Base-by-base conservation (phyloP, 176 grass and related monocot species). In the Hyparrhenia diplandra region DNA sequence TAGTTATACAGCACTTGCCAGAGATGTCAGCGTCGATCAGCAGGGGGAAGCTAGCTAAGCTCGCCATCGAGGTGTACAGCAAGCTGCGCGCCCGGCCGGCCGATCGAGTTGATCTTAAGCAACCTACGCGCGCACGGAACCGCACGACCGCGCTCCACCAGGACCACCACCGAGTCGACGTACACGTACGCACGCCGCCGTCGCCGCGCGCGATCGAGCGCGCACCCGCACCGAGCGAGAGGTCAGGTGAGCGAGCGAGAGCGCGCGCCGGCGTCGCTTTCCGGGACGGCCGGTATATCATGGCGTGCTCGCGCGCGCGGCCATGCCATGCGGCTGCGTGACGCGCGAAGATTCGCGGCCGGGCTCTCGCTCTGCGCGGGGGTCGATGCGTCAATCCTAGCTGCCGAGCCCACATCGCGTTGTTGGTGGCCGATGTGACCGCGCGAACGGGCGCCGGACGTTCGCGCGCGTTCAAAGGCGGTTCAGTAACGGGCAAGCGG, bases 371-470 rank as follows among this genome's bases (percentile, higher is more conserved):
- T 32, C n/a, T n/a, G n/a, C 2, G 7, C 4, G 42, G 42, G 42
- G 42, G 42, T 14, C 2, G 40, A 43, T 29, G 10, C 64, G 61
- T 83, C 81, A 21, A 29, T 24, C 70, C 81, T 77, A 85, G 77
- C 71, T 4, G 87, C 82, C 29, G 32, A 55, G 58, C 76, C 87
- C 87, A 80, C 87, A 70, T 54, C 76, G 7, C 73, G 66, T 75
- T 89, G 87, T 89, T 85, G 87, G 87, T 85, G 87, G 71, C 8
- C 5, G 87, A 89, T 28, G 82, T 85, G 87, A 89, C 87, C 63
- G 77, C 63, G 70, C 76, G 2, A 34, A 43, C 81, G 75, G 49
- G 27, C 35, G 61, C 42, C 42, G 31, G 42, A 13, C 42, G 46
- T 14, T 13, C 77, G 73, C 47, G 55, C 55, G 52, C 51, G 70